Base-by-base conservation (phyloP, 495 filamentous ascomycete genomes). In the Podospora sp. region DNA sequence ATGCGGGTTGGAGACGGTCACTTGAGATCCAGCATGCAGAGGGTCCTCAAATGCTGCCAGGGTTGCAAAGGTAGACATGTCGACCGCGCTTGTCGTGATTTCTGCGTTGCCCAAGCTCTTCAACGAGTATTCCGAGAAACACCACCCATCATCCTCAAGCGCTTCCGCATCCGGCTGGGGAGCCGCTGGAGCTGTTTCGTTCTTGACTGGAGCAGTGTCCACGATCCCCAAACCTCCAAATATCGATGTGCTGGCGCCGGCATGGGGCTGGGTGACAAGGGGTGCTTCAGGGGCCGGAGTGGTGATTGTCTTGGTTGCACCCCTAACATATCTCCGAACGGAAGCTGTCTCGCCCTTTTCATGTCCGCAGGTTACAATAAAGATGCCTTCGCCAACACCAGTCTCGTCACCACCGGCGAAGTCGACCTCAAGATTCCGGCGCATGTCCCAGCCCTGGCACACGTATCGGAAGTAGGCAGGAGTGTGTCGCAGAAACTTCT, bases 371-470 rank as follows among this genome's bases (percentile, higher is more conserved):
- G 85, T 84, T 63, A 97, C 83, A 2, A 96, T 87, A 60, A 96
- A 81, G 7, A 96, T 76, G 18, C 81, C 83, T 75, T 97, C 93
- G 25, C 92, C 92, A 46, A 86, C 87, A 14, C 87, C 87, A 55
- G 82, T 78, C 18, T 88, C 85, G 77, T 96, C 92, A 68, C 90
- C 91, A 55, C 88, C 88, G 25, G 90, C 90, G 78, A 97, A 99
- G 75, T 99, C 95, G 8, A 97, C 91, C 73, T 93, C 89, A 21
- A 98, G 77, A 58, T 83, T 89, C 61, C 93, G 87, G 62, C 88
- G 87, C 94, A 98, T 98, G 70, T 97, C 90, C 95, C 96, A 98
- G 3, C 90, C 89, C 62, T 90, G 81, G 77, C 91, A 97, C 8
- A 87, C 79, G 70, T 89, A 91, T 25, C 85, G 88, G 78, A 94